Evolutionary conservation across 73 alveolate species (phyloP).

Genomic region (Paramecium pentaurelia): DNA sequence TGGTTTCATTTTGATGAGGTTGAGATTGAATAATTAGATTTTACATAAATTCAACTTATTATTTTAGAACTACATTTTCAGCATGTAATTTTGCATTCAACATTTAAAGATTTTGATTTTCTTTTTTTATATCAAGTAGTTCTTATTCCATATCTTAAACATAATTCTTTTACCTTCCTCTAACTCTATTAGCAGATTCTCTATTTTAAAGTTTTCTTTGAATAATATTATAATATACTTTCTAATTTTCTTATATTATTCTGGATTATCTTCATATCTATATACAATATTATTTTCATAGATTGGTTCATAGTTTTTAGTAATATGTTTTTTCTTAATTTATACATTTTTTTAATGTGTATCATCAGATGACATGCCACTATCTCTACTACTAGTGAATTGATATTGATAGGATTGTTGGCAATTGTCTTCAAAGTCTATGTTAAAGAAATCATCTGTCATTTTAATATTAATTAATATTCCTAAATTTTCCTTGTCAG

Average conservation of each 20-base stretch:
- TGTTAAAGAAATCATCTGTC: neutral
- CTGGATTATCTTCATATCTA: conserved; percentile 45
- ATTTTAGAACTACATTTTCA: neutral
- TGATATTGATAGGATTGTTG: neutral
- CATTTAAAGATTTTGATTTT: neutral
- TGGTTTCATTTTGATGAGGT: neutral
- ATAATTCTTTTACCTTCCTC: conserved; percentile 39
- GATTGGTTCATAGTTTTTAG: conserved; percentile 25
- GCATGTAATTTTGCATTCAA: conserved; percentile 29
- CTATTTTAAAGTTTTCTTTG: neutral
- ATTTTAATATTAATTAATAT: neutral
- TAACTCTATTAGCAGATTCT: conserved; percentile 52
- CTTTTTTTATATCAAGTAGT: neutral
- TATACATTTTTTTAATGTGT: neutral
- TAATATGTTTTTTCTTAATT: neutral
- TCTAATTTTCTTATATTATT: conserved; percentile 37
- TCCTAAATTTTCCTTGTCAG: conserved; percentile 15
- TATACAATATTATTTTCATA: neutral
- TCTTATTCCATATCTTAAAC: conserved; percentile 18
- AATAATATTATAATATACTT: neutral
- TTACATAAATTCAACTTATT: neutral
- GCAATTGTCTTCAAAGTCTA: neutral
- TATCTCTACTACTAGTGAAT: conserved; percentile 28
- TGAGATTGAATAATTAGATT: neutral
- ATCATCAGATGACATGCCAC: conserved; percentile 13